A percentile compares a stretch with the other conserved stretches of the same genome.
Conservation (phyloP, 345 rosid species). For the Anastatica hierochuntica region DNA sequence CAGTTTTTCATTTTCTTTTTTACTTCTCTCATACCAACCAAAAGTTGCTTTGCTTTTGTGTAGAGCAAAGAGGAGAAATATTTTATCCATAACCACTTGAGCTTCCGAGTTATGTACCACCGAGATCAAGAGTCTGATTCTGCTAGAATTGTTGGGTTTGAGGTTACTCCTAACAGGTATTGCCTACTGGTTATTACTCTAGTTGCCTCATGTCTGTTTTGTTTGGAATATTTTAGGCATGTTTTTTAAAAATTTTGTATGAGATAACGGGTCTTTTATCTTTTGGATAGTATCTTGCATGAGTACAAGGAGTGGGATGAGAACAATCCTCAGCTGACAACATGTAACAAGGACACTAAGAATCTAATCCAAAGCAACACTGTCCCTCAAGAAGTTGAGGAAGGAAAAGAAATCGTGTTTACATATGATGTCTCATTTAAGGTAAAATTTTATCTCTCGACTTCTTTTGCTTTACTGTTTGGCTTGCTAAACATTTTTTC, state of each 20-base stretch:
- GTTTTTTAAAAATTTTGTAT: not conserved
- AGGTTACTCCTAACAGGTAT: constrained; percentile 86
- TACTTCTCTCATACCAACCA: not conserved
- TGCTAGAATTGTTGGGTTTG: constrained; percentile 93
- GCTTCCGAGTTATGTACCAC: constrained; percentile 88
- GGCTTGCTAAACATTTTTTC: not conserved
- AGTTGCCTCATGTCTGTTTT: too few relatives aligned
- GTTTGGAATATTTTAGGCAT: too few relatives aligned
- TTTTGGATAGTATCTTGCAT: constrained; percentile 58
- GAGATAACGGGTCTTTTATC: not conserved
- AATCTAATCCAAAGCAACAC: constrained; percentile 71
- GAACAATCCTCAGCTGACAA: constrained; percentile 64
- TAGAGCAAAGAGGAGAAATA: constrained; percentile 92
- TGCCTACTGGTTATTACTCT: not conserved
- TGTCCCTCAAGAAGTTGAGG: constrained; percentile 73
- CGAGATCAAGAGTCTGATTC: constrained; percentile 65
- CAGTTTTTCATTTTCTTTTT: not conserved
- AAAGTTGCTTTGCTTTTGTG: constrained; percentile 20
- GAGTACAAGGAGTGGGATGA: constrained; percentile 90
- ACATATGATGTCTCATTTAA: constrained; percentile 82
- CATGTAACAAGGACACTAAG: constrained; percentile 88
- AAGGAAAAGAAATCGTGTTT: constrained; percentile 64
- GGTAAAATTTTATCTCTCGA: constrained; percentile 28
- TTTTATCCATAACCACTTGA: constrained; percentile 84
- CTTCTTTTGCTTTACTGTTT: not conserved